Base-by-base conservation (phyloP, 768 basidiomycete genomes). In the Amanita fuliginea region DNA sequence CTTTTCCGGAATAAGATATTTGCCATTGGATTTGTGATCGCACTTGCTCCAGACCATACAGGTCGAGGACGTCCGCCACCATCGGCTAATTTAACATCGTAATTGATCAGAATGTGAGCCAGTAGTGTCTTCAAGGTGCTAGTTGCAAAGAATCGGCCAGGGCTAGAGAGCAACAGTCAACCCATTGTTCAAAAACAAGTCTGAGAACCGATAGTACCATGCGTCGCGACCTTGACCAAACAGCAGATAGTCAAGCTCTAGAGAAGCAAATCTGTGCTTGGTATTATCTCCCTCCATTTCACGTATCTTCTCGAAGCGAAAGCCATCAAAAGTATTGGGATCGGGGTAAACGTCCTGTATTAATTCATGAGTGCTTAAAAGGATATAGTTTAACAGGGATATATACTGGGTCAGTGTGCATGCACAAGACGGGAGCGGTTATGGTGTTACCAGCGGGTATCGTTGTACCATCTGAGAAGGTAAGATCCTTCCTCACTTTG, bases 401-500 rank as follows among this genome's bases (percentile, higher is more conserved):
- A 30, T 24, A 22, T 28, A 40, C 47, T 3, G 54, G 33, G 47
- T 55, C 51, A 11, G 22, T 18, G 49, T 47, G 45, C 22, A 45
- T 33, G 35, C 36, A 56, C 55, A 21, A 40, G 52, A 16, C 35
- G 34, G 43, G 49, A 48, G 51, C 44, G 14, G 59, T 44, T 21
- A 56, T 42, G 2, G 47, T 53, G 9, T 58, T 49, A 2, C 66
- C 66, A 14, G 55, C 55, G 4, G 66, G 64, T 9, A 65, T 46
- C 2, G 48, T 45, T 1, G 56, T 60, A 5, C 61, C 63, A 37
- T 62, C 53, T 10, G 59, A 65, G 42, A 65, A 64, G 0, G 68
- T 71, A 53, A 65, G 67, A 49, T 73, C 71, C 35, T 65, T 58
- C 35, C 67, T n/a, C 1, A 63, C 65, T 32, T 61, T 30, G 30